Evolutionary conservation across 2,329 filamentous ascomycete species (phyloP), one percentile per base, ranked within the genome.

Genomic region (Hypoxylon sp.): DNA sequence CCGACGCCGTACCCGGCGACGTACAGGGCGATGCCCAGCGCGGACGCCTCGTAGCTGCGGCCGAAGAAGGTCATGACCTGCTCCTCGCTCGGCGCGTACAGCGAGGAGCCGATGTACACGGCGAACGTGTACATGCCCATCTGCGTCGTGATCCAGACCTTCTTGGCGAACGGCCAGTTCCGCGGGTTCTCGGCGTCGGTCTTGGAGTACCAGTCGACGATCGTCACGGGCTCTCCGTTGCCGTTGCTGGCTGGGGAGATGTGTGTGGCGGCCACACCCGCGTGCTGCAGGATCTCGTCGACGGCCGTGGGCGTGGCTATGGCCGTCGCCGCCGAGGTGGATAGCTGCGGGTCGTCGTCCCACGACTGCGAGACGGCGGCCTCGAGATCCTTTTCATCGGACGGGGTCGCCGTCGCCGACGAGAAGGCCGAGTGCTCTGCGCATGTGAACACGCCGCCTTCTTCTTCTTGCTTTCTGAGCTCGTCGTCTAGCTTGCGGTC

Each of bases 91-190:
- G 78, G 71, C 0, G 75, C 73, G 59, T 81, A 82, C 21, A 82
- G 79, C 0, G 77, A 71, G 2, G 75, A 77, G 6, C 76, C 77
- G 21, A 77, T 73, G 63, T 82, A 83, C 32, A 82, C 73, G 3
- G 72, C 70, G 23, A 77, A 75, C 0, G 77, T 81, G 47, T 78
- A 69, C 5, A 80, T 55, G 43, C 73, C 77, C 53, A 81, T 74
- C 29, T 76, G 63, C 32, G 72, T 71, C 0, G 74, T 77, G 9
- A 78, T 73, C 50, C 74, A 73, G 44, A 70, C 57, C 26, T 76
- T 77, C 62, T 75, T 77, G 2, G 37, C 51, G 2, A 51, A 59
- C 2, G 71, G 71, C 77, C 77, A 80, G 52, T 79, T 79, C 37
- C 69, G 63, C 2, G 77, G 75, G 37, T 78, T 78, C 66, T 75